Evolutionary conservation across 768 basidiomycete species (phyloP), one percentile per base, ranked within the genome.

Genomic region (Boletus rubroflammeus): DNA sequence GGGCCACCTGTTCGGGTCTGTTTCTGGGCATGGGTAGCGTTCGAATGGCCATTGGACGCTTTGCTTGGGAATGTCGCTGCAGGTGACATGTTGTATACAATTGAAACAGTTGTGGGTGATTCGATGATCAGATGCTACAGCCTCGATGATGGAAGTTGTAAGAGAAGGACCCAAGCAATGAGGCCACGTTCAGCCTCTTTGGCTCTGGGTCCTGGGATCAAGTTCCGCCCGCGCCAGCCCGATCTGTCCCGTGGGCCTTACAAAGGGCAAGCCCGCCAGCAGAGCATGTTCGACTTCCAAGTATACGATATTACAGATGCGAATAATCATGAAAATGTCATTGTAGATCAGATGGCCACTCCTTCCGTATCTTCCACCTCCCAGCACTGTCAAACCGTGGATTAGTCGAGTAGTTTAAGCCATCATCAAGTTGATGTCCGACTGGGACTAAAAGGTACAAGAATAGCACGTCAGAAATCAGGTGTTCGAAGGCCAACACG

Each of bases 321-420:
- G n/a, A 47, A 45, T 51, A 43, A 47, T 36, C 10, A 36, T 14
- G 25, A 42, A 11, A 40, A 56, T 25, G 43, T 79, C 75, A 90
- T 57, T 73, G 81, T 62, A 90, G 67, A 52, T 80, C 81, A 50
- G 66, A 66, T 0, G 89, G 88, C 90, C 90, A 92, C 52, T 88
- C 86, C 25, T 69, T 73, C 35, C 90, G 77, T 63, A 78, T 76
- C 50, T 77, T 71, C 84, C 85, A 86, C 36, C 81, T 75, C 47
- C 90, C 90, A 43, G 85, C 79, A 1, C 64, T 59, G 64, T 86
- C 85, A 67, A 90, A 91, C 15, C 90, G 79, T 36, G 87, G 87
- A 62, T 92, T 93, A 11, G 78, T 75, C 19, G 79, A 79, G 64
- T 84, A 92, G 32, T 71, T 70, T 25, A 88, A 55, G 3, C 90